These are phyloP conservation scores for Neckera pumila DNA, from an alignment of 225 moss, liverwort and hornwort species.

Conservation along the genomic window DNA sequence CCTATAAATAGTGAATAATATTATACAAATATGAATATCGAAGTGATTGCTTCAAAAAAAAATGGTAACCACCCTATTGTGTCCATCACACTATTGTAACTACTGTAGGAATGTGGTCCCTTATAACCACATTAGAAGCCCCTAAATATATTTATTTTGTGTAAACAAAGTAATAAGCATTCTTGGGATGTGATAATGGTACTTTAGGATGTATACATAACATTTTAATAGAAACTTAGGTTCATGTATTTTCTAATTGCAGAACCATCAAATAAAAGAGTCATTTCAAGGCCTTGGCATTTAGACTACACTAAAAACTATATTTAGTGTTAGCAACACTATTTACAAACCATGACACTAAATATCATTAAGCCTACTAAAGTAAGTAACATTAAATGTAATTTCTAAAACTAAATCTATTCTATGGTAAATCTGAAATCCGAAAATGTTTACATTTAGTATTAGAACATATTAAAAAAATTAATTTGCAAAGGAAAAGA, in stretches of 20 bases:
- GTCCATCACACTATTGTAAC: neutral
- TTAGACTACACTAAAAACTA: too few species aligned
- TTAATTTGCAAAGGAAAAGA: too few species aligned
- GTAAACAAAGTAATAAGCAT: neutral
- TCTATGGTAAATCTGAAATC: too few species aligned
- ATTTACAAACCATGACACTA: too few species aligned
- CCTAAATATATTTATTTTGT: neutral
- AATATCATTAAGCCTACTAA: too few species aligned
- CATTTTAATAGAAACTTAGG: neutral
- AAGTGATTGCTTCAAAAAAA: neutral
- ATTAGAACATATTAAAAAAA: too few species aligned
- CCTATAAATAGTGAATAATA: neutral
- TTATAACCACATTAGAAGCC: neutral
- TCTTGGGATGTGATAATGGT: neutral
- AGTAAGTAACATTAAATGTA: too few species aligned
- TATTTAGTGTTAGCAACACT: too few species aligned
- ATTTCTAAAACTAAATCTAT: too few species aligned
- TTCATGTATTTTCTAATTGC: neutral
- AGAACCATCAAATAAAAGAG: too few species aligned
- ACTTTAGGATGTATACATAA: fast-evolving
- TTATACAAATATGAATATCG: neutral
- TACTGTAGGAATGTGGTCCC: neutral
- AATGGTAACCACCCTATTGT: neutral
- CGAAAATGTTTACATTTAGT: too few species aligned
- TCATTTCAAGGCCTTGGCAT: neutral